Evolutionary conservation across 768 basidiomycete genomes (phyloP), one percentile per base, ranked within the genome.

Genomic region (Boletus edulis): DNA sequence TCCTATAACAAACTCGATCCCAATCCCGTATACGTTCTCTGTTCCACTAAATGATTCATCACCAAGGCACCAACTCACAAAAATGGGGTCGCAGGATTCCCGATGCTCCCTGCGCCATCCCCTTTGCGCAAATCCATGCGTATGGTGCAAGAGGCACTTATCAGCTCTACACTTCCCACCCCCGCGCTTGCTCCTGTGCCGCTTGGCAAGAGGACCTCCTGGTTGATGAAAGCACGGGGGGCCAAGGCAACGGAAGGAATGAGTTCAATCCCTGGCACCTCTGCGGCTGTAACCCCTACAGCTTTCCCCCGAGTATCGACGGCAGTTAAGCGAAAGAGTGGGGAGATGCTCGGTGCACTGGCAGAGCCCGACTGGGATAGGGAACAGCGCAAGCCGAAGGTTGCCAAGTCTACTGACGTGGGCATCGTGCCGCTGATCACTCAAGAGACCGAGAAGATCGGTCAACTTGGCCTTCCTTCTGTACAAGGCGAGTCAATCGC

Each of bases 181-280:
- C 72, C 72, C 15, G 78, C 77, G 3, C 63, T 66, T 12, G 62
- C 58, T 40, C 65, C 63, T 17, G 75, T 78, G 27, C 75, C 68
- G 5, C 60, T 75, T 11, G 82, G 81, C 3, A 90, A 88, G 62
- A 82, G 89, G 32, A 87, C 87, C 10, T 91, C 90, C 4, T 91
- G 90, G 90, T 69, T 92, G 51, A 82, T 81, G 70, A 89, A 88
- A 62, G 90, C 85, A 14, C 78, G 89, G 35, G 87, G 89, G 63
- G 84, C 78, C 24, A 87, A 86, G 59, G 86, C 86, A 17, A 72
- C 82, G 64, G 89, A 89, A 63, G 67, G 62, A 40, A 73, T 73
- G 12, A 62, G 61, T 29, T 53, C 81, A 71, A 60, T 68, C 29
- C 50, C 67, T 27, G 46, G 55, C 20, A 49, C 60, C 32, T 49